These are phyloP conservation scores for Celoporthe dispersa DNA, from an alignment of 2,329 filamentous ascomycete species.

Conservation along the genomic window DNA sequence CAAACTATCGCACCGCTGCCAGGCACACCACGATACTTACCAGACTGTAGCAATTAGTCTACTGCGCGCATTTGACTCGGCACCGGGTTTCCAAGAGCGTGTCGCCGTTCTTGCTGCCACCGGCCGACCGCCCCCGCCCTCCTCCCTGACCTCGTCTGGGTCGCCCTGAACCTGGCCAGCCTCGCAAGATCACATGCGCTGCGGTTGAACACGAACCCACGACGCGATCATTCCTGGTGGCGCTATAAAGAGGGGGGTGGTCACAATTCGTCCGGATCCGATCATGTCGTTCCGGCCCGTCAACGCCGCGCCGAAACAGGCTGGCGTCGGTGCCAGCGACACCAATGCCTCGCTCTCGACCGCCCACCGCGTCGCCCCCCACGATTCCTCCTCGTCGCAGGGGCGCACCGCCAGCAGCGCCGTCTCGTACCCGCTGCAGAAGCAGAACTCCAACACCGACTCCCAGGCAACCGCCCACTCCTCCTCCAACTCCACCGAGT, in stretches of 20 bases:
- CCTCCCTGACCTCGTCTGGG: background rate
- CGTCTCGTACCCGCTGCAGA: constrained; percentile 16
- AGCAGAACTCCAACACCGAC: constrained; percentile 42
- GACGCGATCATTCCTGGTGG: constrained; percentile 1
- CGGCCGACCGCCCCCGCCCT: background rate
- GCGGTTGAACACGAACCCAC: background rate
- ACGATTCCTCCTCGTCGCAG: constrained; percentile 2
- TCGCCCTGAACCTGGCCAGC: background rate
- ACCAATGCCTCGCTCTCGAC: constrained; percentile 6
- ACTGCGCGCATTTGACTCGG: background rate
- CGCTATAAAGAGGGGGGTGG: background rate
- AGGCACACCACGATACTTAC: background rate
- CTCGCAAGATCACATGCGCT: constrained; percentile 5
- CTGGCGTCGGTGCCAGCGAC: constrained; percentile 10
- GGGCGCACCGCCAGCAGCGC: background rate
- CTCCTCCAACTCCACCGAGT: constrained; percentile 42
- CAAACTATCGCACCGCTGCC: background rate
- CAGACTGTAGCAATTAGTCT: background rate
- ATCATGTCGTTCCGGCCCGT: constrained; percentile 29
- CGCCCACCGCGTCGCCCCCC: constrained; percentile 2
- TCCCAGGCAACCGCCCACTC: constrained; percentile 50
- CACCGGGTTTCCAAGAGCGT: constrained; percentile 15
- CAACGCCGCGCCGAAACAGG: constrained; percentile 27
- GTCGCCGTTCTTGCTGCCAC: constrained; percentile 21
- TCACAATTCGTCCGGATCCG: background rate